Evolutionary conservation across 345 rosid genomes (phyloP).

Genomic region (Citrus medica): DNA sequence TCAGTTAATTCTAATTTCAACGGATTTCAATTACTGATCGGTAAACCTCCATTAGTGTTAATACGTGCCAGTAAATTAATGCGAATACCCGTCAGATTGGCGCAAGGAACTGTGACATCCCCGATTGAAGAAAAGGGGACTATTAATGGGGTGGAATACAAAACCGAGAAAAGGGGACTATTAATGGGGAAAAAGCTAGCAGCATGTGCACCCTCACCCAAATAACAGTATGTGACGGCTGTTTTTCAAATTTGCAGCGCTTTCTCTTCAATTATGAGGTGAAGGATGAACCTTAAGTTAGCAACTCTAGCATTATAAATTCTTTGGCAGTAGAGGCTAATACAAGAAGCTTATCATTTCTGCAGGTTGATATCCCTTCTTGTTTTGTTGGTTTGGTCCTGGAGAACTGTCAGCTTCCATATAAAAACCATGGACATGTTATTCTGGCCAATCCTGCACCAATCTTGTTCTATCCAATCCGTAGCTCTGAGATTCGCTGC

Average conservation of each 20-base stretch:
- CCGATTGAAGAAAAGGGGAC: background rate
- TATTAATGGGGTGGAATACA: no score
- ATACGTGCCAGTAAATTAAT: no score
- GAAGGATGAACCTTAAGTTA: background rate
- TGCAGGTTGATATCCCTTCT: slow-evolving; percentile 1
- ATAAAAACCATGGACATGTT: background rate
- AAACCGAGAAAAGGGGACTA: background rate
- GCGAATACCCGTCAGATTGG: background rate
- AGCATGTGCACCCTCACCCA: background rate
- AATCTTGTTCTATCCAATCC: background rate
- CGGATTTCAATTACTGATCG: no score
- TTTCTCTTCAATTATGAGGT: background rate
- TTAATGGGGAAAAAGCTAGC: background rate
- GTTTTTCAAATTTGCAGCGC: background rate
- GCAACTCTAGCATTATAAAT: background rate
- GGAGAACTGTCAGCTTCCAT: background rate
- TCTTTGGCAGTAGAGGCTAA: background rate
- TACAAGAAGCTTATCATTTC: background rate
- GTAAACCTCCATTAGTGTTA: no score
- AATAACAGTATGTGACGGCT: background rate
- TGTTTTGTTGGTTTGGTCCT: slow-evolving; percentile 3
- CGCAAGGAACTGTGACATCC: background rate
- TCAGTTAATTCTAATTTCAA: no score
- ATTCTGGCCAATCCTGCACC: background rate
- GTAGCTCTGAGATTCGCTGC: background rate